These are phyloP conservation scores for Talaromyces sp. DNA, from an alignment of 2,329 filamentous ascomycete genomes.

Conservation along the genomic window DNA sequence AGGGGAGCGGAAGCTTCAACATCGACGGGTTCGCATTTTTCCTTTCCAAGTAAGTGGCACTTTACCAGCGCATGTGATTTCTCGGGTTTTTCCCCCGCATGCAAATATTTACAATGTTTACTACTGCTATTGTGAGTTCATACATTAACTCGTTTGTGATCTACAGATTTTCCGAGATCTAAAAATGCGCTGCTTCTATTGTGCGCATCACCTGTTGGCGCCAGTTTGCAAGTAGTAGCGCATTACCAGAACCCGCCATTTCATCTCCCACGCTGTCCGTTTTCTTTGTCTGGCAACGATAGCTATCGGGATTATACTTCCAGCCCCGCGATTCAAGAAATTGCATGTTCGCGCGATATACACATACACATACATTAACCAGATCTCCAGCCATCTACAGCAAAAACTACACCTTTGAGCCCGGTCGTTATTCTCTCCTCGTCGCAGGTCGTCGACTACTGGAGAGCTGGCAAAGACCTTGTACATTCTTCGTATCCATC, in stretches of 20 bases:
- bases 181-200: conserved; percentile 22
- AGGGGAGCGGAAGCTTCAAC: conserved; percentile 10
- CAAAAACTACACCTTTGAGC: neutral
- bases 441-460: conserved; percentile 20
- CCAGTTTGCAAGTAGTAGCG: conserved; percentile 20
- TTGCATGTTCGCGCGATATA: neutral
- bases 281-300: conserved; percentile 5
- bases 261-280: conserved; percentile 16
- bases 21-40: neutral
- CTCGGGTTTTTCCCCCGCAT: neutral
- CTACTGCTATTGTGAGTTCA: neutral
- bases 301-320: neutral
- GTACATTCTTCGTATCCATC: conserved; percentile 17
- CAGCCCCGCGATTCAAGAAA: neutral
- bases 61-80: neutral
- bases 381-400: neutral
- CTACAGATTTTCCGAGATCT: conserved; percentile 3
- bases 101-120: neutral
- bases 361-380: conserved; percentile 5
- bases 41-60: conserved; percentile 5
- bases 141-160: neutral
- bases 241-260: conserved; percentile 8
- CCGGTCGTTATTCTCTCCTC: conserved; percentile 13
- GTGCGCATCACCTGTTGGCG: conserved; percentile 20
- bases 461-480: conserved; percentile 12